These are phyloP conservation scores for Sporobolomyces roseus DNA, from an alignment of 768 basidiomycete genomes.

Conservation along the genomic window DNA sequence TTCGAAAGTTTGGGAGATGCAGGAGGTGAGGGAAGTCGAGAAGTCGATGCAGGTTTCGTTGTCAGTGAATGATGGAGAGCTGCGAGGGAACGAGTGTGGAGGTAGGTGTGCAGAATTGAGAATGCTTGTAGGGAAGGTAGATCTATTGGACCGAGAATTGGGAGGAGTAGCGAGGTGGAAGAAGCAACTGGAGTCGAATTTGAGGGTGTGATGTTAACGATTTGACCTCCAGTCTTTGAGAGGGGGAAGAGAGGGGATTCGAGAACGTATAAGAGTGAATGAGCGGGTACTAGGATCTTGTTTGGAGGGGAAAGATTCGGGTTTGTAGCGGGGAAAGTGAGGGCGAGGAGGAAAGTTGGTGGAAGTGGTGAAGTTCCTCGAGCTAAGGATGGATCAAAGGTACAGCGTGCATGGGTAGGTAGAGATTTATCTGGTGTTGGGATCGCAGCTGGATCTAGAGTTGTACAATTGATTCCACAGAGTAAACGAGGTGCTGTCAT, in stretches of 20 bases:
- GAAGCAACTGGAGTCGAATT: neutral
- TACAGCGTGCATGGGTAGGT: neutral
- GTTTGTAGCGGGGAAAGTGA: neutral
- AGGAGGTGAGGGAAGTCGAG: neutral
- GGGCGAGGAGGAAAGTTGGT: conserved; percentile 22
- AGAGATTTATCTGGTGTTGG: neutral
- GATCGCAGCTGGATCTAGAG: neutral
- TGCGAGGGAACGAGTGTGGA: neutral
- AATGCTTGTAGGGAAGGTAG: conserved; percentile 9
- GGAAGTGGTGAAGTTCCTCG: neutral
- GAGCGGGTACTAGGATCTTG: neutral
- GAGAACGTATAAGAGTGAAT: conserved; percentile 19
- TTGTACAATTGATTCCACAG: conserved; percentile 5
- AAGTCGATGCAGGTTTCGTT: neutral
- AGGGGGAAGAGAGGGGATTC: neutral
- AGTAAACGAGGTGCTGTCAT: conserved; percentile 19
- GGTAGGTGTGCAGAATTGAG: conserved; percentile 6
- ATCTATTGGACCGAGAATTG: neutral
- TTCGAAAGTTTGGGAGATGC: neutral
- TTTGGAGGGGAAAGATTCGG: neutral
- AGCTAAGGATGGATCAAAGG: neutral
- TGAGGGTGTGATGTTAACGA: neutral
- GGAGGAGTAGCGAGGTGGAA: neutral
- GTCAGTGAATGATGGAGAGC: neutral
- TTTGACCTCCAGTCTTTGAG: neutral